Conservation (phyloP, 1,284 basidiomycete genomes). For the Leccinum griseonigrum region DNA sequence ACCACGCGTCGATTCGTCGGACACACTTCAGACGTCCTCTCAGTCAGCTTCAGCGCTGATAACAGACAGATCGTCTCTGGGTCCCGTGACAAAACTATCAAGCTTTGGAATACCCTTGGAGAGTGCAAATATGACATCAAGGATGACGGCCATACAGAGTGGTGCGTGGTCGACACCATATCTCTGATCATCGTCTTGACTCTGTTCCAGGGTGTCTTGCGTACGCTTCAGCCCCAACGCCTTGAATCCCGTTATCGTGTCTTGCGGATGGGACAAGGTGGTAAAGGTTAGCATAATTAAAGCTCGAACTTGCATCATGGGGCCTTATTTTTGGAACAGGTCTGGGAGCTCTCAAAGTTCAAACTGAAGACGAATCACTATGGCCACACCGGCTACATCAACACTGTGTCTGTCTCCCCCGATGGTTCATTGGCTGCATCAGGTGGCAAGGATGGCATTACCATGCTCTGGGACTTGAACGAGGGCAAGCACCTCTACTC, state of each 20-base stretch:
- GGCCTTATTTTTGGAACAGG: slow-evolving; percentile 49
- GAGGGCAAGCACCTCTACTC: slow-evolving; percentile 99
- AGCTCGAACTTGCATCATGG: slow-evolving; percentile 49
- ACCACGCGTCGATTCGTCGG: slow-evolving; percentile 98
- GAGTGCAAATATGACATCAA: slow-evolving; percentile 99
- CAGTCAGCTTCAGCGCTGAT: slow-evolving; percentile 96
- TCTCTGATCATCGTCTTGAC: background rate
- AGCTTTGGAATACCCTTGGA: slow-evolving; percentile 99
- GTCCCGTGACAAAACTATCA: slow-evolving; percentile 96
- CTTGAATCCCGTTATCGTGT: slow-evolving; percentile 97
- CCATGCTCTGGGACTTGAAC: slow-evolving; percentile 99
- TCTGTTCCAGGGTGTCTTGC: slow-evolving; percentile 83
- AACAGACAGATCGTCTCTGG: slow-evolving; percentile 99
- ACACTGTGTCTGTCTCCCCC: slow-evolving; percentile 97
- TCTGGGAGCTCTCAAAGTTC: slow-evolving; percentile 99
- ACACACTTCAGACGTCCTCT: slow-evolving; percentile 97
- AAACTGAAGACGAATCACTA: slow-evolving; percentile 99
- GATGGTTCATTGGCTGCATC: slow-evolving; percentile 99
- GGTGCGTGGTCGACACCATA: slow-evolving; percentile 49
- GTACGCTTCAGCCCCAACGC: slow-evolving; percentile 99
- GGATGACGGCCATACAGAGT: slow-evolving; percentile 97
- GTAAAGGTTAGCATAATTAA: slow-evolving; percentile 87
- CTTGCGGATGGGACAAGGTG: slow-evolving; percentile 99
- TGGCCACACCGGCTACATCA: slow-evolving; percentile 99
- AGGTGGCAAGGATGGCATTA: slow-evolving; percentile 99